These are phyloP conservation scores for Acorus calamus DNA, from an alignment of 106 monocot species.

Conservation along the genomic window DNA sequence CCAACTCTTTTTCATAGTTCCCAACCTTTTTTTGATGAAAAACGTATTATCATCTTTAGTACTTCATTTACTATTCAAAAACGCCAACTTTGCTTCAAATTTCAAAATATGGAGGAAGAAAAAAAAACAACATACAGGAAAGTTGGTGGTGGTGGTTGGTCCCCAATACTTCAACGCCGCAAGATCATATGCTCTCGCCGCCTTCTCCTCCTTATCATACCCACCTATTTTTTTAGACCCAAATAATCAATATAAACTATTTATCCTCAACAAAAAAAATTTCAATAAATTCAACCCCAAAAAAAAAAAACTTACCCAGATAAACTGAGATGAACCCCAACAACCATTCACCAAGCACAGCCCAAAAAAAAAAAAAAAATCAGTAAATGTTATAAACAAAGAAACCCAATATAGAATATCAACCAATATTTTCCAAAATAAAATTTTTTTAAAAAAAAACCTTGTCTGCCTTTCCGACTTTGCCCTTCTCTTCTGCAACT, in stretches of 20 bases:
- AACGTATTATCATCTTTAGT: not conserved
- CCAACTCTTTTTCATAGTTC: slow-evolving; percentile 87
- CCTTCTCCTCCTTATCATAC: slow-evolving; percentile 96
- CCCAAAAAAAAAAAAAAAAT: not conserved
- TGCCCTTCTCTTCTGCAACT: slow-evolving; percentile 93
- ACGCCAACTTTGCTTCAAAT: not conserved
- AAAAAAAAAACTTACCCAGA: slow-evolving; percentile 26
- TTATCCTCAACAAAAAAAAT: not conserved
- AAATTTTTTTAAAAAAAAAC: too few species aligned
- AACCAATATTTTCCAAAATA: slow-evolving; percentile 6
- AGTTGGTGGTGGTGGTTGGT: slow-evolving; percentile 86
- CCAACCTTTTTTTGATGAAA: slow-evolving; percentile 30
- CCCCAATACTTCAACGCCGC: slow-evolving; percentile 99
- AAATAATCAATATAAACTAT: not conserved
- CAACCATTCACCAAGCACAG: not conserved
- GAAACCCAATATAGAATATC: too few species aligned
- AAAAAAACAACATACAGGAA: slow-evolving; percentile 35
- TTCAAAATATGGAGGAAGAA: not conserved
- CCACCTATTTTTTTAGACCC: slow-evolving; percentile 35
- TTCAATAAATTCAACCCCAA: not conserved
- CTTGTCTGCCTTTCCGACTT: slow-evolving; percentile 94
- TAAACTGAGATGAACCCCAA: slow-evolving; percentile 23
- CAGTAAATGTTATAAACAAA: too few species aligned
- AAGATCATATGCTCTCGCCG: slow-evolving; percentile 93
- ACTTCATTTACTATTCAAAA: not conserved